phyloP scores from a whole-genome alignment of 202 grass and related monocot species.

The Digitaria exilis region DNA sequence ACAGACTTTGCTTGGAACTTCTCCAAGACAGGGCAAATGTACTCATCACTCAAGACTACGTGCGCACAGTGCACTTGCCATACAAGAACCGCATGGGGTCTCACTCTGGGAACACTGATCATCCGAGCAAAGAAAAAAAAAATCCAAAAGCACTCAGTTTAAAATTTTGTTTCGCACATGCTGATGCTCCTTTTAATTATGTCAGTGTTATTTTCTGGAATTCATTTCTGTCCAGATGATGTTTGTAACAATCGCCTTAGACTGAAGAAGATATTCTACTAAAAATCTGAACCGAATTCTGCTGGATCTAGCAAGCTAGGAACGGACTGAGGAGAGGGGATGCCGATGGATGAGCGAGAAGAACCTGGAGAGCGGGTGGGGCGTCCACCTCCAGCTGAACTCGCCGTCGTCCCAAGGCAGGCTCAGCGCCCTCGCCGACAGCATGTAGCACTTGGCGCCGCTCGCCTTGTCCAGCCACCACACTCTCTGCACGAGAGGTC shows the following conservation, averaged over 20 bases:
- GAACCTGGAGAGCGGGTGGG: slow-evolving; percentile 38
- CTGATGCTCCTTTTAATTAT: no score
- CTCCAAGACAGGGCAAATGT: not conserved
- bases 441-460: slow-evolving; percentile 35
- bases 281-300: not conserved
- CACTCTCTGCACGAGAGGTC: slow-evolving; percentile 14
- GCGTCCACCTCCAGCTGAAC: slow-evolving; percentile 43
- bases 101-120: no score
- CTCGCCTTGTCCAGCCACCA: slow-evolving; percentile 41
- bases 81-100: not conserved
- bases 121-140: no score
- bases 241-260: not conserved
- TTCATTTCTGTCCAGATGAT: not conserved
- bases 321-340: not conserved
- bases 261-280: not conserved
- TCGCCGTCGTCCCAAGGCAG: slow-evolving; percentile 52
- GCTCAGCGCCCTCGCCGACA: slow-evolving; percentile 37
- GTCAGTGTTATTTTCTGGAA: no score
- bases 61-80: not conserved
- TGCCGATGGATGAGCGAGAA: not conserved
- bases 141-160: no score
- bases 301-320: not conserved
- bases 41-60: not conserved
- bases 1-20: not conserved
- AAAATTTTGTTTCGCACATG: no score